A percentile compares a stretch with the other conserved stretches of the same genome.
Evolutionary conservation across 2,329 filamentous ascomycete species (phyloP).

Genomic region (Knufia petricola): DNA sequence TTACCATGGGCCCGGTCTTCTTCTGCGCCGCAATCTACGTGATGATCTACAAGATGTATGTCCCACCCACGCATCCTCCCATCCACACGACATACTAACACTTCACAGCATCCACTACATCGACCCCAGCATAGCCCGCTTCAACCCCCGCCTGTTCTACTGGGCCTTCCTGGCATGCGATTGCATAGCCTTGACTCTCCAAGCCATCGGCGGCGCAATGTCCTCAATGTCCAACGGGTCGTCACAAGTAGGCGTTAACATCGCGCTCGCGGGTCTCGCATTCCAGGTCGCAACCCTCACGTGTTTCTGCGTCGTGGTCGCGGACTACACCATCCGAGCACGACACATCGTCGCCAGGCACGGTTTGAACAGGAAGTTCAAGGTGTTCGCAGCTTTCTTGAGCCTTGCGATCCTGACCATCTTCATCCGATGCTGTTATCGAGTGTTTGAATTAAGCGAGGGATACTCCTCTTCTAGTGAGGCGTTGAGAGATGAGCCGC

Average conservation of each 20-base stretch:
- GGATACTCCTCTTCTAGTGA: constrained; percentile 32
- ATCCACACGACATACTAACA: constrained; percentile 19
- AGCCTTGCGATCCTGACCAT: constrained; percentile 52
- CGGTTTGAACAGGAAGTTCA: constrained; percentile 35
- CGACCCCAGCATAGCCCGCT: constrained; percentile 32
- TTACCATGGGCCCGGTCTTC: constrained; percentile 49
- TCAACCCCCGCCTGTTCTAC: constrained; percentile 29
- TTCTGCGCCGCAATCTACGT: constrained; percentile 58
- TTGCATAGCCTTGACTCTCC: constrained; percentile 33
- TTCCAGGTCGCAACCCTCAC: constrained; percentile 34
- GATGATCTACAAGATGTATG: constrained; percentile 41
- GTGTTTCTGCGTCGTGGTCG: constrained; percentile 25
- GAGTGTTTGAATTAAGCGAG: constrained; percentile 55
- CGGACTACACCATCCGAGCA: constrained; percentile 25
- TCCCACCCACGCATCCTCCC: too few species aligned
- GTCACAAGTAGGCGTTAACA: constrained; percentile 28
- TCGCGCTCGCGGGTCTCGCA: constrained; percentile 33
- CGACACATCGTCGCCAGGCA: constrained; percentile 10
- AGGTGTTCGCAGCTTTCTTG: constrained; percentile 47
- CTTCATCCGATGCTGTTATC: constrained; percentile 55
- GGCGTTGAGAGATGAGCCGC: constrained; percentile 46
- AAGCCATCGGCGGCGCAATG: constrained; percentile 34
- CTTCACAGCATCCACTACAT: constrained; percentile 29
- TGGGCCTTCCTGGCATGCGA: constrained; percentile 35
- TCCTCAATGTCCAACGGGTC: constrained; percentile 21